Conservation (phyloP, 768 basidiomycete genomes). For the Collybiopsis confluens region DNA sequence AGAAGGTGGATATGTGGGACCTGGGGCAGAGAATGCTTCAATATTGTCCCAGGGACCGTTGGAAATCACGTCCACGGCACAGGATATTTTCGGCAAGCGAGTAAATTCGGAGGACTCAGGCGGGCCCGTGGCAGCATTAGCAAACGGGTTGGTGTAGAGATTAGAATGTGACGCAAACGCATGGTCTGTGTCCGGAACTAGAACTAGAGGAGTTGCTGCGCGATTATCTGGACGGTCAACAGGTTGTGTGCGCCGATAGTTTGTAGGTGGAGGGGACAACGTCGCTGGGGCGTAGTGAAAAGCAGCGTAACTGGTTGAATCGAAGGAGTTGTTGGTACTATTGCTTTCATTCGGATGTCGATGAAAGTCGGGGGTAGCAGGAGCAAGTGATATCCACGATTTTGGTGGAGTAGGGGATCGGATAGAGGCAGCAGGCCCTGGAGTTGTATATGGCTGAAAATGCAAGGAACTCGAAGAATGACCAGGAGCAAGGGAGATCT, state of each 20-base stretch:
- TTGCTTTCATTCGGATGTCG: background rate
- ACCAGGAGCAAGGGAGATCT: background rate
- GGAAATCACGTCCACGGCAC: background rate
- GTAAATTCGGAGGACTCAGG: background rate
- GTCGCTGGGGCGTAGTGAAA: too few species aligned
- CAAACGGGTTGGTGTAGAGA: too few species aligned
- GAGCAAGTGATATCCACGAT: background rate
- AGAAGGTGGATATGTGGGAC: conserved; percentile 4
- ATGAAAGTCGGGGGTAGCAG: background rate
- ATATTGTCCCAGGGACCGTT: background rate
- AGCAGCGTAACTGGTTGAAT: background rate
- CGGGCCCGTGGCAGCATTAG: background rate
- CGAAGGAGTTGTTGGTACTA: background rate
- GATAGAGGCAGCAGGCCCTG: conserved; percentile 7
- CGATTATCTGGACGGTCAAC: too few species aligned
- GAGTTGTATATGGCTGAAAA: conserved; percentile 1
- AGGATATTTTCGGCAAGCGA: background rate
- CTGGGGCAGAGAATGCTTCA: conserved; percentile 3
- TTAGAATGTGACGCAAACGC: too few species aligned
- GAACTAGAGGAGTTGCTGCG: too few species aligned
- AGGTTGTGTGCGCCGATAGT: too few species aligned
- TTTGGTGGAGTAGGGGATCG: background rate
- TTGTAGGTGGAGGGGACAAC: too few species aligned
- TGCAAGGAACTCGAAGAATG: background rate
- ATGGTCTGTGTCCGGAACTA: background rate